A percentile compares a stretch with the other conserved stretches of the same genome.
Evolutionary conservation across 352 stramenopile species (phyloP).

Genomic region (Globisporangium canariense): DNA sequence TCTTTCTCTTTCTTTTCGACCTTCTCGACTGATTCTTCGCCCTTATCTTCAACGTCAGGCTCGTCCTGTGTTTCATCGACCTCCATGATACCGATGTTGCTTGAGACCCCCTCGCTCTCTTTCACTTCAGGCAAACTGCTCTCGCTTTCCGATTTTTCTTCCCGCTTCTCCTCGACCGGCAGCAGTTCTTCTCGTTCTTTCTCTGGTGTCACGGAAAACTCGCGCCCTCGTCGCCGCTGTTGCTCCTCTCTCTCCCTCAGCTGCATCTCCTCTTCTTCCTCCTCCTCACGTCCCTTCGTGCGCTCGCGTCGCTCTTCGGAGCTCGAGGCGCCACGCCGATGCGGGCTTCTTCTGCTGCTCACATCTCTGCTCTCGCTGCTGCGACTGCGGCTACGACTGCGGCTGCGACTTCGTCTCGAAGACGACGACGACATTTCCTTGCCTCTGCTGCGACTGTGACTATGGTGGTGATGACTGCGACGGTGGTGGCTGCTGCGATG

Average conservation of each 20-base stretch:
- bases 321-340: background rate
- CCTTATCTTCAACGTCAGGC: constrained; percentile 3
- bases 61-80: background rate
- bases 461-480: background rate
- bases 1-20: constrained; percentile 1
- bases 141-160: background rate
- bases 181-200: background rate
- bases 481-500: background rate
- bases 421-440: background rate
- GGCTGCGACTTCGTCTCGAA: constrained; percentile 1
- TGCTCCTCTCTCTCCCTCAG: background rate
- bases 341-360: constrained; percentile 5
- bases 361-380: constrained; percentile 2
- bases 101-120: background rate
- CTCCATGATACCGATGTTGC: background rate
- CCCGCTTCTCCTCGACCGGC: background rate
- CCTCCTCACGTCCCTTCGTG: background rate
- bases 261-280: background rate
- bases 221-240: background rate
- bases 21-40: background rate
- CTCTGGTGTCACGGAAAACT: background rate
- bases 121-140: background rate
- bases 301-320: constrained; percentile 3
- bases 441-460: constrained; percentile 1
- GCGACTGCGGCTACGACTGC: constrained; percentile 5